Evolutionary conservation across 2,329 filamentous ascomycete genomes (phyloP).

Genomic region (Pseudocercospora crystallina): DNA sequence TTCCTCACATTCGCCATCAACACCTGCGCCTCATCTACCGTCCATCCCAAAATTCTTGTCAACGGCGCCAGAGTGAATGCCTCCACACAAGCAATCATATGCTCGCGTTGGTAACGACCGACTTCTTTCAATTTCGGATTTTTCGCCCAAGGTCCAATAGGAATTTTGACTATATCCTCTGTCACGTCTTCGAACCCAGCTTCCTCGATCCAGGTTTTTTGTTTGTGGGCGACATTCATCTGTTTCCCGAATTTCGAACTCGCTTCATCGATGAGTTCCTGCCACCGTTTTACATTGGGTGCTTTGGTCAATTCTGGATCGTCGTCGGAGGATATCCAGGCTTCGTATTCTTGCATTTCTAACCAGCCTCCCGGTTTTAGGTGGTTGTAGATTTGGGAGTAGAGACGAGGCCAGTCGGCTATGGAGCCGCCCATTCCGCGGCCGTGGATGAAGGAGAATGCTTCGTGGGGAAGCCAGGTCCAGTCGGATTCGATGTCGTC

Average conservation of each 20-base stretch:
- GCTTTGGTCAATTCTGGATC: constrained; percentile 17
- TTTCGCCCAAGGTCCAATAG: constrained; percentile 23
- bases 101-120: constrained; percentile 19
- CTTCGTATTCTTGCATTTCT: constrained; percentile 39
- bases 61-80: constrained; percentile 43
- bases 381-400: constrained; percentile 21
- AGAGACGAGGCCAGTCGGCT: constrained; percentile 27
- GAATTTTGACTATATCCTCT: constrained; percentile 13
- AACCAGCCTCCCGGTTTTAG: constrained; percentile 38
- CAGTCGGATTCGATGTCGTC: constrained; percentile 21
- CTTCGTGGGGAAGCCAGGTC: constrained; percentile 23
- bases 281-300: constrained; percentile 16
- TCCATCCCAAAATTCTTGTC: constrained; percentile 40
- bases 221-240: constrained; percentile 17
- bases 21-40: constrained; percentile 15
- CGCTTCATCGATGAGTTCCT: constrained; percentile 16
- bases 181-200: constrained; percentile 22
- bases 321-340: constrained; percentile 28
- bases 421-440: constrained; percentile 29
- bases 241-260: constrained; percentile 13
- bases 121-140: constrained; percentile 20
- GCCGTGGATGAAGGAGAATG: constrained; percentile 32
- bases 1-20: constrained; percentile 18
- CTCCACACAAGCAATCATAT: constrained; percentile 20
- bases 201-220: constrained; percentile 17